Evolutionary conservation across 768 basidiomycete genomes (phyloP).

Genomic region (Pulveroboletus ravenelii): DNA sequence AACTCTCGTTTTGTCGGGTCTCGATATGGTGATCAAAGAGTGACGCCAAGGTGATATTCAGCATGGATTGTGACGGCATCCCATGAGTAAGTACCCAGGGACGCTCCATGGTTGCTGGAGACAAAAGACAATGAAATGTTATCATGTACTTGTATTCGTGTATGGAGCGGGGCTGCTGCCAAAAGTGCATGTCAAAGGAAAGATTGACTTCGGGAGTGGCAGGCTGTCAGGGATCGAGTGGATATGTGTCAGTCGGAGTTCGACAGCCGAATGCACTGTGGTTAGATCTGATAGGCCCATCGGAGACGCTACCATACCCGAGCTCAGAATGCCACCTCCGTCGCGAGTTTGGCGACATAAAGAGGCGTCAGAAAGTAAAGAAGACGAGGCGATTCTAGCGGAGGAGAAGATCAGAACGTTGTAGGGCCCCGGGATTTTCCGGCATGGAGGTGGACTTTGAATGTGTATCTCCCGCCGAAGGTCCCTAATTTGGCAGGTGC

Average conservation of each 20-base stretch:
- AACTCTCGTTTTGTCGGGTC: background rate
- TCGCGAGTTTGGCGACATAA: slow-evolving; percentile 1
- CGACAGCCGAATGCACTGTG: background rate
- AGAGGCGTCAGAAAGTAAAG: slow-evolving; percentile 1
- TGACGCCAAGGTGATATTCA: background rate
- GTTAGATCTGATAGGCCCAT: slow-evolving; percentile 1
- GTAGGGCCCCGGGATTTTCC: background rate
- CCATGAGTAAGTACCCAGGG: background rate
- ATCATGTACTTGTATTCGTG: slow-evolving; percentile 1
- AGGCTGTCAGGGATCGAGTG: background rate
- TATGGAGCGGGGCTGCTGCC: background rate
- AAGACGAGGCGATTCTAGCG: slow-evolving; percentile 1
- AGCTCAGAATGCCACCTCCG: slow-evolving; percentile 6
- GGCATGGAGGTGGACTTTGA: background rate
- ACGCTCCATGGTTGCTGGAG: background rate
- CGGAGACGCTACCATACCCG: slow-evolving; percentile 21
- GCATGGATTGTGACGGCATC: slow-evolving; percentile 2
- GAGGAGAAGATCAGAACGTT: background rate
- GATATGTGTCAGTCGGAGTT: slow-evolving; percentile 15
- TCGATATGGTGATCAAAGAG: background rate
- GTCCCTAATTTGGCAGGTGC: background rate
- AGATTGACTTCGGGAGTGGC: slow-evolving; percentile 2
- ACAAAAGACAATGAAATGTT: slow-evolving; percentile 1
- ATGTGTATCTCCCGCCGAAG: background rate
- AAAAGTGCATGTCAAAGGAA: background rate